Conservation (phyloP, 2,329 filamentous ascomycete species). For the Fusarium foetens region DNA sequence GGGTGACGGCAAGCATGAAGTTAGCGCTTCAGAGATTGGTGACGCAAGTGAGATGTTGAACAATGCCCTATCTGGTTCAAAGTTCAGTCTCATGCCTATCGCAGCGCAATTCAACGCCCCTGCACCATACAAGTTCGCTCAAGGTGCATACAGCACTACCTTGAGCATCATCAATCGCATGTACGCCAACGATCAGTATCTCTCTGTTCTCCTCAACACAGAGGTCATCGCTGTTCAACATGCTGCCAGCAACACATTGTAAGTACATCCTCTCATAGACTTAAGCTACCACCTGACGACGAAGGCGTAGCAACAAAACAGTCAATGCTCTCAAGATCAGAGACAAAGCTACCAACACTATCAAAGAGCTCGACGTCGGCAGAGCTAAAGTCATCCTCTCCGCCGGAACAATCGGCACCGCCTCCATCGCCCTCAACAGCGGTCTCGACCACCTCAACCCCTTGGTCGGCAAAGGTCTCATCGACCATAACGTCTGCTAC, state of each 20-base stretch:
- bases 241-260: not conserved
- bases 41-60: conserved; percentile 6
- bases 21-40: conserved; percentile 3
- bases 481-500: conserved; percentile 35
- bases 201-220: conserved; percentile 24
- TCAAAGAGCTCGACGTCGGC: conserved; percentile 20
- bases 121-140: conserved; percentile 26
- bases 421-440: conserved; percentile 30
- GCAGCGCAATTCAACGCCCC: conserved; percentile 32
- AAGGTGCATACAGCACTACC: conserved; percentile 34
- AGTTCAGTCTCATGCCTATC: conserved; percentile 27
- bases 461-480: conserved; percentile 11
- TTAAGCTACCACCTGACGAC: accelerated
- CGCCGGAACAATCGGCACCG: conserved; percentile 27
- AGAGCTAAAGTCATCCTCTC: conserved; percentile 22
- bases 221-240: conserved; percentile 25
- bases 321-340: conserved; percentile 24
- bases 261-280: not conserved
- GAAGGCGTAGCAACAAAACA: not conserved
- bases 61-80: not conserved
- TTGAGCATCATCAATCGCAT: conserved; percentile 31
- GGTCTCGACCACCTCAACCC: conserved; percentile 19
- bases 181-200: conserved; percentile 33
- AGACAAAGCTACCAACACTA: conserved; percentile 1
- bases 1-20: conserved; percentile 8